These are phyloP conservation scores for Alternaria brassicicola DNA, from an alignment of 2,329 filamentous ascomycete genomes.

Conservation along the genomic window DNA sequence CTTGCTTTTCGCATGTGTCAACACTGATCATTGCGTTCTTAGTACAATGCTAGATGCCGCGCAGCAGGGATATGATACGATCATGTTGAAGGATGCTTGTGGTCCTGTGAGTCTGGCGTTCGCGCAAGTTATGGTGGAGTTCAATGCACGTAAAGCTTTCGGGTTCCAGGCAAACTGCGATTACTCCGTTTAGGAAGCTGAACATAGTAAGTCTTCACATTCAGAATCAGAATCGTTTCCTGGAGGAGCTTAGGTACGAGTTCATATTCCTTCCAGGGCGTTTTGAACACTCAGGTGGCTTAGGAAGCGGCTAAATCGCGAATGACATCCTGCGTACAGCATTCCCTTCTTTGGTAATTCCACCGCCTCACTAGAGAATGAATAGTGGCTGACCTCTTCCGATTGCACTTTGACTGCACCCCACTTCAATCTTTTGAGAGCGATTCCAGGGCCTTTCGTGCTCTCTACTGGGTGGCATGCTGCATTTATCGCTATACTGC, in stretches of 20 bases:
- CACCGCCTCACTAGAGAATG: not conserved
- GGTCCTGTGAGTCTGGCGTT: conserved; percentile 46
- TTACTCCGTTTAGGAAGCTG: too few relatives aligned
- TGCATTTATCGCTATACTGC: not conserved
- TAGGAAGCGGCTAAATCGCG: too few relatives aligned
- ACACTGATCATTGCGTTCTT: conserved; percentile 45
- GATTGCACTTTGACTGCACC: not conserved
- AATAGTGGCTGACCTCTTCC: not conserved
- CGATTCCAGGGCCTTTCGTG: rapidly evolving
- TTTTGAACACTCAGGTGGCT: too few relatives aligned
- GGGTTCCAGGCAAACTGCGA: too few relatives aligned
- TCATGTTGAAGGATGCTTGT: conserved; percentile 40
- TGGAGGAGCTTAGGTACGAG: too few relatives aligned
- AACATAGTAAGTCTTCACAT: too few relatives aligned
- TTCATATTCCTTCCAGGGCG: too few relatives aligned
- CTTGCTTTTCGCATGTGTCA: conserved; percentile 41
- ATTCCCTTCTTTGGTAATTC: not conserved
- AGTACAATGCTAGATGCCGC: conserved; percentile 42
- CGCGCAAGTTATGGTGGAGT: conserved; percentile 24
- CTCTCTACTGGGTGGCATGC: not conserved
- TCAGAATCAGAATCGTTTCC: too few relatives aligned
- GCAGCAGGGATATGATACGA: conserved; percentile 40
- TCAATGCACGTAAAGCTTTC: not conserved
- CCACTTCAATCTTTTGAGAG: not conserved
- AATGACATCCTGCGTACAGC: not conserved